Percentiles rank a stretch among this genome's conserved stretches.
phyloP scores from a whole-genome alignment of 495 filamentous ascomycete genomes.

The Margaritispora aquatica region DNA sequence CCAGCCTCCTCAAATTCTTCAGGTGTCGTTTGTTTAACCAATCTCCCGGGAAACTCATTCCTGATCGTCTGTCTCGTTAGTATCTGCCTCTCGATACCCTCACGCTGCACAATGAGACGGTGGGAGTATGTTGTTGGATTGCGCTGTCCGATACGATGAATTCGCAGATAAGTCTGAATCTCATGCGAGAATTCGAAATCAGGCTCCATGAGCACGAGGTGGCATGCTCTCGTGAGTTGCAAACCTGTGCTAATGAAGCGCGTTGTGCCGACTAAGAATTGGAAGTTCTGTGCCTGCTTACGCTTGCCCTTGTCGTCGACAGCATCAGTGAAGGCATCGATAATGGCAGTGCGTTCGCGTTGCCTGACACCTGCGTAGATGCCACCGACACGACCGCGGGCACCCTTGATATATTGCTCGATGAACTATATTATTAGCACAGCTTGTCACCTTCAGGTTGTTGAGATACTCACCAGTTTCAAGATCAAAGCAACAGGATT shows the following conservation, averaged over 20 bases:
- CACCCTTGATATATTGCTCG: neutral
- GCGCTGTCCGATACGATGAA: constrained; percentile 9
- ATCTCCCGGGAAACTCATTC: neutral
- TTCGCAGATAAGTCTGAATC: neutral
- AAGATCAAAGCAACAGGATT: constrained; percentile 5
- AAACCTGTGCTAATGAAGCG: constrained; percentile 7
- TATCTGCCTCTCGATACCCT: constrained; percentile 1
- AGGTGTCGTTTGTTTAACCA: too few relatives aligned
- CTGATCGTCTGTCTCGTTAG: neutral
- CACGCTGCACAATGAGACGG: neutral
- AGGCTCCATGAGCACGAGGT: constrained; percentile 9
- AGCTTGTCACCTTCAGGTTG: neutral
- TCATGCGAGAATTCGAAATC: constrained; percentile 3
- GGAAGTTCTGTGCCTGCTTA: constrained; percentile 2
- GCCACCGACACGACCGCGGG: neutral
- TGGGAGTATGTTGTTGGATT: constrained; percentile 1
- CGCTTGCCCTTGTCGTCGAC: neutral
- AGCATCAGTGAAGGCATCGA: constrained; percentile 8
- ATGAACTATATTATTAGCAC: constrained; percentile 5
- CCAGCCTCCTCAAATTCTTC: too few relatives aligned
- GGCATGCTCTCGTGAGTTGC: constrained; percentile 1
- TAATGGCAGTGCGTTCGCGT: neutral
- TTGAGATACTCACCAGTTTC: constrained; percentile 5
- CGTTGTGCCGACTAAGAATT: constrained; percentile 9
- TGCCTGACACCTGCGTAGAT: neutral